Evolutionary conservation across 495 filamentous ascomycete genomes (phyloP), one percentile per base, ranked within the genome.

Genomic region (Lindgomyces ingoldianus): DNA sequence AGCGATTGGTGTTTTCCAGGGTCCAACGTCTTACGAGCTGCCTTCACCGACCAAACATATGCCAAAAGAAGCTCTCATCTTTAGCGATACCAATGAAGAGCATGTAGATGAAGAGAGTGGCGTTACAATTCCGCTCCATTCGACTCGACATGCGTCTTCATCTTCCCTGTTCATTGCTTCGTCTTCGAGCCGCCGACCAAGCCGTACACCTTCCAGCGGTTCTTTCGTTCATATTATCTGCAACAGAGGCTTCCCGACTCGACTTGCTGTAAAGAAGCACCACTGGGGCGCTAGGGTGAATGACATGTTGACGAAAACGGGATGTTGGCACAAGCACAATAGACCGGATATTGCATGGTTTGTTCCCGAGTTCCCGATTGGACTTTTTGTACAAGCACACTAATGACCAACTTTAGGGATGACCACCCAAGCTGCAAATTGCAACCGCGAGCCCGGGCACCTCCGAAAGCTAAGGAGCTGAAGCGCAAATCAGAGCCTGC

Each of bases 331-430:
- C 18, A 52, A 50, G 39, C 24, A 57, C 30, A 36, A 36, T 1
- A 68, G 42, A 24, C 59, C 65, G 1, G 22, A 58, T 39, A 36
- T 59, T 22, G 30, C 48, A 54, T 67, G 64, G 63, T 66, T 46
- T 21, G 48, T 26, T 8, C n/a, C n/a, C n/a, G 41, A 1, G n/a
- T 39, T 14, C 25, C 18, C 22, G 22, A 16, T 51, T 14, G 45
- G 24, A 3, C 24, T 3, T 8, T 51, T 33, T 3, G 24, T 29
- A 39, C 22, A 19, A 3, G 29, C 29, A n/a, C n/a, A 11, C 36
- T 44, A 36, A 49, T 29, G 4, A 26, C 19, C 19, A 22, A 9
- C 6, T 30, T 10, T 55, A 62, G 59, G 60, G 52, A 64, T 26
- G 60, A 30, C n/a, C 51, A 64, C 25, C 52, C 60, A 11, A 64